These are phyloP conservation scores for Brassica incana DNA, from an alignment of 345 rosid species.

Conservation along the genomic window DNA sequence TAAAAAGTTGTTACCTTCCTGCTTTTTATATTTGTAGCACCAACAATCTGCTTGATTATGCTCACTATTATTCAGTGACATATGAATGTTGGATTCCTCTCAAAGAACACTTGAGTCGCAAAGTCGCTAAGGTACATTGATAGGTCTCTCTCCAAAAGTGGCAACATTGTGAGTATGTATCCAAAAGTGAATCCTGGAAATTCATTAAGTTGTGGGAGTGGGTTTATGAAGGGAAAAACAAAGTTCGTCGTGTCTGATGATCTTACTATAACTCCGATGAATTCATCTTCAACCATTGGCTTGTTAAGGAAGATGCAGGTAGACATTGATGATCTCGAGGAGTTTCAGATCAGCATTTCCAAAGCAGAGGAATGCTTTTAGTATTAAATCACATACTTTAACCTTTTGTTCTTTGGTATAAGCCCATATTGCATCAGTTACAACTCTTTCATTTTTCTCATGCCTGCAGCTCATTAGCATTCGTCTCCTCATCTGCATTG, in stretches of 20 bases:
- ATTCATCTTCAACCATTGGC: conserved; percentile 2
- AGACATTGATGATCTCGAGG: conserved; percentile 14
- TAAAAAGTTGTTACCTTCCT: not conserved
- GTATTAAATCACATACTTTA: too few species aligned
- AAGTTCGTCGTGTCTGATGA: conserved; percentile 10
- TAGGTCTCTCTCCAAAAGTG: not conserved
- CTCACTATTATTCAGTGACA: not conserved
- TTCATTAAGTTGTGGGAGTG: not conserved
- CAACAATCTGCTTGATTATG: not conserved
- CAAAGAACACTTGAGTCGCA: not conserved
- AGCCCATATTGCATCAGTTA: too few species aligned
- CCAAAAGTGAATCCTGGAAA: too few species aligned
- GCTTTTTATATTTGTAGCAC: not conserved
- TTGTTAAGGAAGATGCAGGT: conserved; percentile 5
- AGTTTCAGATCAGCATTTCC: not conserved
- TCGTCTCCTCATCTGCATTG: conserved; percentile 7
- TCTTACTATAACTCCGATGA: not conserved
- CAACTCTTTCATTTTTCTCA: too few species aligned
- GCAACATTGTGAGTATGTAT: not conserved
- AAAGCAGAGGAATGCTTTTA: not conserved
- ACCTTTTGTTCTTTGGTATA: not conserved
- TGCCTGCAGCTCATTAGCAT: not conserved
- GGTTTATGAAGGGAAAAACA: not conserved
- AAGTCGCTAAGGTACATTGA: not conserved
- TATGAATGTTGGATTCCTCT: not conserved